Base-by-base conservation (phyloP, 306 rosid genomes). In the Trifolium repens region DNA sequence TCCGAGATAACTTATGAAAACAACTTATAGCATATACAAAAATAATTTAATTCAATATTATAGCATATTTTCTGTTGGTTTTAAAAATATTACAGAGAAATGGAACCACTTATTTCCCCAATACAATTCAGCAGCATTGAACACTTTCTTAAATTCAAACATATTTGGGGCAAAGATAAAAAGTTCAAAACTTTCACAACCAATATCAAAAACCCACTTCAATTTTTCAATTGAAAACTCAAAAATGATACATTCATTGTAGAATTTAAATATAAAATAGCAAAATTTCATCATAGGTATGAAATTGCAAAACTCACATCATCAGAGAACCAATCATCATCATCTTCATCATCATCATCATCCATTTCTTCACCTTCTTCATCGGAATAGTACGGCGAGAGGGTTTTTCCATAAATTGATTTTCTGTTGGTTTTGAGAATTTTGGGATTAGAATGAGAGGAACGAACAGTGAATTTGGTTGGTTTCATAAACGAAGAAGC, bases 391-490 rank as follows among this genome's bases (percentile, higher is more conserved):
- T 87, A 89, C 1, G 88, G 86, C 0, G 87, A 87, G 46, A 89
- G 67, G 24, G 71, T 30, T 60, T 82, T 79, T n/a, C 96, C 92
- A 49, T 77, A 84, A 75, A 84, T 76, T 1, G 96, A 86, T 80
- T 81, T 82, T 49, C 90, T 57, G 81, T 92, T 92, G 73, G 88
- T 84, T 84, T 94, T 94, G 77, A 92, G 77, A 81, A 94, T 80
- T 19, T 49, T 88, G 0, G 92, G 88, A 81, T 80, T 94, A 77
- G 99, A 90, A 85, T 94, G 99, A 8, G 92, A 85, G 0, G 96
- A 89, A 66, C 79, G 76, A 67, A 83, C 87, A 35, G 84, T 82
- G 58, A 88, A 71, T 64, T 83, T 73, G 63, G 5, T 53, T 10
- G 69, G 54, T 1, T 5, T 70, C 5, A 5, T 32, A 60, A 78